A percentile compares a stretch with the other conserved stretches of the same genome.
Conservation (phyloP, 192 early-diverging fungal genomes). For the Geosiphon pyriformis region DNA sequence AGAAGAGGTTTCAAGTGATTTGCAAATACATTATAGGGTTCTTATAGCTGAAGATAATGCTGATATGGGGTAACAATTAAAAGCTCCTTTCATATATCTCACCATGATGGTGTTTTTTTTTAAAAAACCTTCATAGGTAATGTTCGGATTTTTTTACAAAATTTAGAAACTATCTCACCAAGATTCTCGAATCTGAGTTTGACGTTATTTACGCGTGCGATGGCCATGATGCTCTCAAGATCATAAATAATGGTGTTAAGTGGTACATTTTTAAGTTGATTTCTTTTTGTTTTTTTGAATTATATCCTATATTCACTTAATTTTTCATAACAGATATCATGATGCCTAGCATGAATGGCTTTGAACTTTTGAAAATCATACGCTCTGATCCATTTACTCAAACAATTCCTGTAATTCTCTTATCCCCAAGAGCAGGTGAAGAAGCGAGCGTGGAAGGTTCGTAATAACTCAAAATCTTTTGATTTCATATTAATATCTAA, state of each 20-base stretch:
- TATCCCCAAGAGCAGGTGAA: slow-evolving; percentile 50
- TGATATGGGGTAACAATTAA: slow-evolving; percentile 32
- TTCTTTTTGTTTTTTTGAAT: too few species aligned
- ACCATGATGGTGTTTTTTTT: not conserved
- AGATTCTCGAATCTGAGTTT: slow-evolving; percentile 32
- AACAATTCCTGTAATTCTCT: slow-evolving; percentile 52
- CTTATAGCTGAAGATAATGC: slow-evolving; percentile 41
- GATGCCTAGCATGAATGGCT: slow-evolving; percentile 63
- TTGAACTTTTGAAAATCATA: slow-evolving; percentile 40
- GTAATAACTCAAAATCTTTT: slow-evolving; percentile 4
- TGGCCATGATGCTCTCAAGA: slow-evolving; percentile 39
- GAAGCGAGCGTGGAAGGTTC: slow-evolving; percentile 41
- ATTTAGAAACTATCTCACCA: slow-evolving; percentile 23
- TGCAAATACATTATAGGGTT: not conserved
- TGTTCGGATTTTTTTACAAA: not conserved
- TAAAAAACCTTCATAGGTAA: not conserved
- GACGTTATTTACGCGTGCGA: slow-evolving; percentile 32
- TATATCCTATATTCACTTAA: too few species aligned
- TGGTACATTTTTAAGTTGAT: slow-evolving; percentile 28
- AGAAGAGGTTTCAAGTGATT: slow-evolving; percentile 19
- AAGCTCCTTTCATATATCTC: not conserved
- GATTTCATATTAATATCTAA: not conserved
- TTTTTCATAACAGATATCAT: too few species aligned
- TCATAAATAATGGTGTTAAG: slow-evolving; percentile 36
- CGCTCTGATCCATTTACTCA: slow-evolving; percentile 31